Conservation (phyloP, 371 early-diverging fungal species). For the Actinomortierella wolfii region DNA sequence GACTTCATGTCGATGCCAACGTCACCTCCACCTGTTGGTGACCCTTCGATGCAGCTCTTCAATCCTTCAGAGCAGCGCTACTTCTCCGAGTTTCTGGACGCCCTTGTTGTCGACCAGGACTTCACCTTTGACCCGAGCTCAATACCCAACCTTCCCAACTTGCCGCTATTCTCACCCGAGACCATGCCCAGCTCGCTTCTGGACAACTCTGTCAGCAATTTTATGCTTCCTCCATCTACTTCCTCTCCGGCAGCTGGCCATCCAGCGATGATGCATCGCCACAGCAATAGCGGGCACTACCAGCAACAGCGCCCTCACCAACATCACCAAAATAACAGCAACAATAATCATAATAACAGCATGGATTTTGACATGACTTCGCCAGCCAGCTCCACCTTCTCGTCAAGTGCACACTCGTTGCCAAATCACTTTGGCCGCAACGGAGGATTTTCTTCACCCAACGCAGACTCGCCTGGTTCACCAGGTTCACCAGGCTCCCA, state of each 20-base stretch:
- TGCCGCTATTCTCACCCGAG: slow-evolving; percentile 29
- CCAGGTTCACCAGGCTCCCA: slow-evolving; percentile 23
- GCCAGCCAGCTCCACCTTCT: slow-evolving; percentile 33
- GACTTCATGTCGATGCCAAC: slow-evolving; percentile 33
- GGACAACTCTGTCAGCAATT: not conserved
- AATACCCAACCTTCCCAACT: slow-evolving; percentile 44
- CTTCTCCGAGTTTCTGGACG: slow-evolving; percentile 44
- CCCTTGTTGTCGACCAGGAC: slow-evolving; percentile 42
- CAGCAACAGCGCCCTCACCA: too few relatives aligned
- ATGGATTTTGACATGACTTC: slow-evolving; percentile 46
- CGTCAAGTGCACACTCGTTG: slow-evolving; percentile 14
- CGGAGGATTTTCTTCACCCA: slow-evolving; percentile 13
- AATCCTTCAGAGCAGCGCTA: slow-evolving; percentile 44
- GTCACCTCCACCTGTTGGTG: slow-evolving; percentile 18
- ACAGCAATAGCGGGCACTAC: slow-evolving; percentile 10
- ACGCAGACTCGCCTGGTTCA: slow-evolving; percentile 17
- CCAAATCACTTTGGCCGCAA: slow-evolving; percentile 16
- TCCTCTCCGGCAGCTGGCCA: slow-evolving; percentile 13
- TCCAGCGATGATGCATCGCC: slow-evolving; percentile 3
- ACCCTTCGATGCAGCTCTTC: slow-evolving; percentile 34
- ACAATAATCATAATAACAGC: too few relatives aligned
- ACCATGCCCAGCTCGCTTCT: slow-evolving; percentile 14
- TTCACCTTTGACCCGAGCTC: slow-evolving; percentile 41
- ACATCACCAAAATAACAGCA: too few relatives aligned
- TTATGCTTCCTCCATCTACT: not conserved